These are phyloP conservation scores for Funneliformis geosporum DNA, from an alignment of 192 early-diverging fungal species.

Conservation along the genomic window DNA sequence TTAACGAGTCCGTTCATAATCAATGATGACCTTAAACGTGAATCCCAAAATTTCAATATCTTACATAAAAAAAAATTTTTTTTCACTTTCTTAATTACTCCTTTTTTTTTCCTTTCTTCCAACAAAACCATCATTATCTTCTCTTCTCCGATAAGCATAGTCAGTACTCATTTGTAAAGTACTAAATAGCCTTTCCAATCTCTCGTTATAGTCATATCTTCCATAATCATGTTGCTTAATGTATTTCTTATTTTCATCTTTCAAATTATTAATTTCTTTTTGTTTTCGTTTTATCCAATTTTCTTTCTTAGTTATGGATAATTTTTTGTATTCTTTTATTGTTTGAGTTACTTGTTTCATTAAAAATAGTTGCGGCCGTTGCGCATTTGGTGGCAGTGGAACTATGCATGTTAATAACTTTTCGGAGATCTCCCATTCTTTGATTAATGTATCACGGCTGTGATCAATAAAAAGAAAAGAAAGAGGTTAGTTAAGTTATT, in stretches of 20 bases:
- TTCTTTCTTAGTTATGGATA: not conserved
- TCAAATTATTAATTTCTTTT: not conserved
- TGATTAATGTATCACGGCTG: slow-evolving; percentile 7
- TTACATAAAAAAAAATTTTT: not conserved
- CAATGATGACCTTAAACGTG: too few species aligned
- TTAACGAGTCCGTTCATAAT: too few species aligned
- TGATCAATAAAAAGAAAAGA: not conserved
- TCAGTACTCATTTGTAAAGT: slow-evolving; percentile 7
- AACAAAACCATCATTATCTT: not conserved
- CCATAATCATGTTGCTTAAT: not conserved
- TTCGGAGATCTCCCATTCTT: not conserved
- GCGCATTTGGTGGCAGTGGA: not conserved
- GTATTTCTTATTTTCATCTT: not conserved
- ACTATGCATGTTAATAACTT: not conserved
- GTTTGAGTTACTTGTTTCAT: not conserved
- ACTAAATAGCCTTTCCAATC: slow-evolving; percentile 2
- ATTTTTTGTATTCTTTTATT: not conserved
- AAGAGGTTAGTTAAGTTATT: not conserved
- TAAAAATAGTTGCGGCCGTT: not conserved
- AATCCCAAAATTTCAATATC: too few species aligned
- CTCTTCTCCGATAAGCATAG: not conserved
- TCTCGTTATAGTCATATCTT: slow-evolving; percentile 7
- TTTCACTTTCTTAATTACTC: too few species aligned
- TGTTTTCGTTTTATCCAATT: slow-evolving; percentile 1
- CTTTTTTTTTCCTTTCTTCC: too few species aligned